Evolutionary conservation across 1,284 basidiomycete species (phyloP).

Genomic region (Filobasidium uniguttulatum): DNA sequence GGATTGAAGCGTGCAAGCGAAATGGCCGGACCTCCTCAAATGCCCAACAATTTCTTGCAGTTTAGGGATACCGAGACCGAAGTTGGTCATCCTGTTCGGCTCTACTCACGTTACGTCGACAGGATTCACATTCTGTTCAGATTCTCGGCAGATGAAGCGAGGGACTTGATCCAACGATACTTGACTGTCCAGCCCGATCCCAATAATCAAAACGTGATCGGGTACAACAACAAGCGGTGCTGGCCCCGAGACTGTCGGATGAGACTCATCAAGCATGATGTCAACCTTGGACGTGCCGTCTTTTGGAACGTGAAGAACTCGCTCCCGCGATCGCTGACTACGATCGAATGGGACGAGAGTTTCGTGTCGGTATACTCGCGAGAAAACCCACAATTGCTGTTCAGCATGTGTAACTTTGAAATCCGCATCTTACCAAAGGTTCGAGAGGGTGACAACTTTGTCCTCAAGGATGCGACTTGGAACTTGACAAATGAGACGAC

Average conservation of each 20-base stretch:
- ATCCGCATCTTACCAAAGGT: conserved; percentile 80
- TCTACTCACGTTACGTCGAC: conserved; percentile 92
- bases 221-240: conserved; percentile 98
- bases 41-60: conserved; percentile 93
- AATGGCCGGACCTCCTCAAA: conserved; percentile 88
- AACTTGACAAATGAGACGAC: conserved; percentile 90
- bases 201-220: conserved; percentile 96
- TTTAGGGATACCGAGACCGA: conserved; percentile 86
- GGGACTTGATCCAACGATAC: conserved; percentile 95
- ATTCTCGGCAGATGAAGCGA: conserved; percentile 94
- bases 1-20: conserved; percentile 88
- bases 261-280: conserved; percentile 98
- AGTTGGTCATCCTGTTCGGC: conserved; percentile 80
- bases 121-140: conserved; percentile 88
- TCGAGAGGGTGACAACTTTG: conserved; percentile 88
- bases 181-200: conserved; percentile 94
- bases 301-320: conserved; percentile 99
- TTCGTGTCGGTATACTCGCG: conserved; percentile 94
- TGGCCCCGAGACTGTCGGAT: conserved; percentile 99
- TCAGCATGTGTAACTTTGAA: conserved; percentile 98
- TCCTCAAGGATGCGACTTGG: conserved; percentile 93
- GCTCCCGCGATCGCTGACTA: conserved; percentile 85
- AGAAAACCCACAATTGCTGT: conserved; percentile 93
- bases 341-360: conserved; percentile 97
- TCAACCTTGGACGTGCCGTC: conserved; percentile 93